Base-by-base conservation (phyloP, 176 grass and related monocot genomes). In the Alopecurus myosuroides region DNA sequence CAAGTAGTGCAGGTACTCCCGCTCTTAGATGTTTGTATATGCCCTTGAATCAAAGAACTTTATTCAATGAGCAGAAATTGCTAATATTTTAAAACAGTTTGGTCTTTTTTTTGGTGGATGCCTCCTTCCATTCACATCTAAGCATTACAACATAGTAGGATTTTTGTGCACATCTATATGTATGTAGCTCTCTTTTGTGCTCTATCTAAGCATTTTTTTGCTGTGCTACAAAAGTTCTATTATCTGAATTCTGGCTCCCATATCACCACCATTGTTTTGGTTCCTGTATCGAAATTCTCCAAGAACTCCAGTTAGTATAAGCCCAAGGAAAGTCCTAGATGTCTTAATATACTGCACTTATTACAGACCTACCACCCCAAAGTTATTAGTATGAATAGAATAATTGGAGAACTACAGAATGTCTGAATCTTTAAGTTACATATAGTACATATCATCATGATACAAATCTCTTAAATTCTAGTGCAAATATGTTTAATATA, bases 1-100 rank as follows among this genome's bases (percentile, higher is more conserved):
- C 95, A 89, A 89, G 77, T 77, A 81, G 48, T 77, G 85, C 90
- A 78, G 95, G 95, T 97, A 89, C 35, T 45, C 75, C 23, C 3
- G 1, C 20, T 55, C 80, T 45, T 48, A 77, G 33, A 34, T 81
- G 26, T 87, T 51, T 61, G 64, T 83, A 49, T 65, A 81, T 68
- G 9, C 56, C 11, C 12, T 77, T 69, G 58, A 64, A 23, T 71
- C 33, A 56, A 26, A 22, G 1, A 29, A 26, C 18, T 61, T 63
- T 7, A 15, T 46, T 17, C 53, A 22, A 29, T 56, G 7, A 64
- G 41, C 53, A 31, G 26, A 48, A 56, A 63, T 63, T 34, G 29
- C 1, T 0, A 65, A 65, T 53, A 44, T 79, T 22, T 20, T 58
- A 45, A 49, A 70, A 40, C 34, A 71, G 22, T 18, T 63, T 12